Evolutionary conservation across 2,329 filamentous ascomycete genomes (phyloP).

Genomic region (Botrytis paeoniae): DNA sequence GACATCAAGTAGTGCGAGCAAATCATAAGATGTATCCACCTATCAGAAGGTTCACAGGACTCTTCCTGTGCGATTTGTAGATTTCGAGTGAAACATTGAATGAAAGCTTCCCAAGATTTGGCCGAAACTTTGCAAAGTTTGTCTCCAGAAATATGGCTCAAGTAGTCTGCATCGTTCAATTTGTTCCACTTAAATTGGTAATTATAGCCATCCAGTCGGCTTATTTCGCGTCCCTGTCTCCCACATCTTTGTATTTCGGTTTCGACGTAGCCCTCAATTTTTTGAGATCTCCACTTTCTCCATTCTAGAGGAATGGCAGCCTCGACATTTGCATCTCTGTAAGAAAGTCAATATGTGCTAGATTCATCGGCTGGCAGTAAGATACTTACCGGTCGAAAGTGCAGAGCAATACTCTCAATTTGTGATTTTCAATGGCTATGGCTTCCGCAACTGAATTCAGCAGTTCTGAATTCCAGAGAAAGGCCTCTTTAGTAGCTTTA

Average conservation of each 20-base stretch:
- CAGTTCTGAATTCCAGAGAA: not conserved
- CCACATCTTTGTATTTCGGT: conserved; percentile 15
- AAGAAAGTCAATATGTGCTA: not conserved
- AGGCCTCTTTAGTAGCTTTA: fast-evolving
- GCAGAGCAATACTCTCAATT: conserved; percentile 13
- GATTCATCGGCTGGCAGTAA: not conserved
- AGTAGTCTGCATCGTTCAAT: conserved; percentile 2
- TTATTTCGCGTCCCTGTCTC: not conserved
- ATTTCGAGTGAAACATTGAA: conserved; percentile 14
- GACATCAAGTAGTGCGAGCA: conserved; percentile 14
- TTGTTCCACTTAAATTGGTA: conserved; percentile 8
- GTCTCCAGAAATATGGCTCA: not conserved
- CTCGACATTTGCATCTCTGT: not conserved
- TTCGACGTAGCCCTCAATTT: not conserved
- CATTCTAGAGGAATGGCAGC: not conserved
- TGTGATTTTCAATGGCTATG: conserved; percentile 3
- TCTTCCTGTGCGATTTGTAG: conserved; percentile 5
- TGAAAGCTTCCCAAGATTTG: not conserved
- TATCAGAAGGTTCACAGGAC: not conserved
- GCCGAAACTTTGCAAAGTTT: not conserved
- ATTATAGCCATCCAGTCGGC: not conserved
- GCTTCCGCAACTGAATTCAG: not conserved
- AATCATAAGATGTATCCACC: conserved; percentile 14
- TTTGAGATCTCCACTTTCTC: not conserved
- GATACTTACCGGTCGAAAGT: conserved; percentile 8